Evolutionary conservation across 768 basidiomycete genomes (phyloP).

Genomic region (Amanita exitialis): DNA sequence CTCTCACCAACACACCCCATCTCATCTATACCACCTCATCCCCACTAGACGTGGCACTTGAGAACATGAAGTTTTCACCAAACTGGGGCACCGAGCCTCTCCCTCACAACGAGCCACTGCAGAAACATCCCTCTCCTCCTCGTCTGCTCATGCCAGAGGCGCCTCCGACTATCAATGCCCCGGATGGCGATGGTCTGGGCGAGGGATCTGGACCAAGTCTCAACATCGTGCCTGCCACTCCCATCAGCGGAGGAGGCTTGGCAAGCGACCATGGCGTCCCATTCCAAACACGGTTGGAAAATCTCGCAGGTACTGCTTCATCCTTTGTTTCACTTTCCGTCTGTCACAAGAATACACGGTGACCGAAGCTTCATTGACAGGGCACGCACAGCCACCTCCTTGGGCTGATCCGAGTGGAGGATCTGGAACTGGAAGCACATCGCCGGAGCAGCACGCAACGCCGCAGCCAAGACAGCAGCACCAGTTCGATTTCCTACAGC

Average conservation of each 20-base stretch:
- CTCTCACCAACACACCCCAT: slow-evolving; percentile 14
- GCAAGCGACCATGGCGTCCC: slow-evolving; percentile 30
- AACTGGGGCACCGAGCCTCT: slow-evolving; percentile 43
- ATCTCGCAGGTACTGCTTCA: slow-evolving; percentile 25
- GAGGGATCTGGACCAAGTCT: slow-evolving; percentile 38
- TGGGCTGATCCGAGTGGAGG: slow-evolving; percentile 4
- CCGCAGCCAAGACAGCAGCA: slow-evolving; percentile 1
- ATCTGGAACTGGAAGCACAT: neutral
- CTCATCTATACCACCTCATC: slow-evolving; percentile 36
- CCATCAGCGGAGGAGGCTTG: slow-evolving; percentile 53
- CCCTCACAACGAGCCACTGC: slow-evolving; percentile 19
- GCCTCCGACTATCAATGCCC: slow-evolving; percentile 47
- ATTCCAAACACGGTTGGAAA: slow-evolving; percentile 36
- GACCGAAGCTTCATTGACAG: neutral
- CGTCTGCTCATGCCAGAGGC: slow-evolving; percentile 44
- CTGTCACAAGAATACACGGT: slow-evolving; percentile 1
- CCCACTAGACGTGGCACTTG: slow-evolving; percentile 48
- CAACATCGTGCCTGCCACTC: slow-evolving; percentile 78
- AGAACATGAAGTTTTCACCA: slow-evolving; percentile 59
- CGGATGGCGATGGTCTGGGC: slow-evolving; percentile 39
- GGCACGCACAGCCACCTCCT: slow-evolving; percentile 4
- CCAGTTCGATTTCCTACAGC: neutral
- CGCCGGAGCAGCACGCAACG: neutral
- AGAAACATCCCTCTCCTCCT: slow-evolving; percentile 38
- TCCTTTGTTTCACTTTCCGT: slow-evolving; percentile 35